Evolutionary conservation across 495 filamentous ascomycete species (phyloP).

Genomic region (Aspergillus avenaceus): DNA sequence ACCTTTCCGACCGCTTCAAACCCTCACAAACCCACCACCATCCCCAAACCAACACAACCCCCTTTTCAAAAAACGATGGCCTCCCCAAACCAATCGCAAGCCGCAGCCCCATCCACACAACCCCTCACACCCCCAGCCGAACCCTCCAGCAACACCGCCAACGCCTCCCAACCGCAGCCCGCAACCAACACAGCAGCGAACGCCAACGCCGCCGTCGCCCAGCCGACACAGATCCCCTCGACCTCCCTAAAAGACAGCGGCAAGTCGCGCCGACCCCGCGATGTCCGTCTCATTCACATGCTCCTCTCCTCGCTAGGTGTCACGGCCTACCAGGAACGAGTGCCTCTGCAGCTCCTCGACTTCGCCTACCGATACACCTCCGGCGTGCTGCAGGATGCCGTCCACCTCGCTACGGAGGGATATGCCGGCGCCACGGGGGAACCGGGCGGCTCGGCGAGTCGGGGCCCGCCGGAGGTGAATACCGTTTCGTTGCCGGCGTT

Average conservation of each 20-base stretch:
- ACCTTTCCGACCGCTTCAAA: not conserved
- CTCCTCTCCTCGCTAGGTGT: slow-evolving; percentile 85
- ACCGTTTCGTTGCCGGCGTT: slow-evolving; percentile 53
- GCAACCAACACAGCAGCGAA: slow-evolving; percentile 10
- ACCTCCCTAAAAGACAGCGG: slow-evolving; percentile 59
- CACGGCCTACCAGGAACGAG: slow-evolving; percentile 85
- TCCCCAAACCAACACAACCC: not conserved
- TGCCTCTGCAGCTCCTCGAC: slow-evolving; percentile 90
- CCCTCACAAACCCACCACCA: slow-evolving; percentile 2
- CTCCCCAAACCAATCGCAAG: slow-evolving; percentile 35
- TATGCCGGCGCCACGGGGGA: slow-evolving; percentile 39
- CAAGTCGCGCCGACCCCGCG: slow-evolving; percentile 72
- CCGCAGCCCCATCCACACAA: slow-evolving; percentile 34
- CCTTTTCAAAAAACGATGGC: slow-evolving; percentile 28
- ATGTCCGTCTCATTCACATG: slow-evolving; percentile 87
- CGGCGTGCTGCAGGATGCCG: slow-evolving; percentile 44
- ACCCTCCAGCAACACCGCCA: slow-evolving; percentile 21
- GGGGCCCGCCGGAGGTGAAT: slow-evolving; percentile 34
- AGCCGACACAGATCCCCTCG: slow-evolving; percentile 39
- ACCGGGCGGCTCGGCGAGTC: slow-evolving; percentile 13
- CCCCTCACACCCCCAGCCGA: slow-evolving; percentile 44
- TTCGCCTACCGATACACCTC: slow-evolving; percentile 86
- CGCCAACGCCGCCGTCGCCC: slow-evolving; percentile 17
- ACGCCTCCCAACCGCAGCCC: slow-evolving; percentile 13
- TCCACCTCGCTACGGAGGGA: slow-evolving; percentile 51